Evolutionary conservation across 202 grass and related monocot species (phyloP).

Genomic region (Eragrostis tef): DNA sequence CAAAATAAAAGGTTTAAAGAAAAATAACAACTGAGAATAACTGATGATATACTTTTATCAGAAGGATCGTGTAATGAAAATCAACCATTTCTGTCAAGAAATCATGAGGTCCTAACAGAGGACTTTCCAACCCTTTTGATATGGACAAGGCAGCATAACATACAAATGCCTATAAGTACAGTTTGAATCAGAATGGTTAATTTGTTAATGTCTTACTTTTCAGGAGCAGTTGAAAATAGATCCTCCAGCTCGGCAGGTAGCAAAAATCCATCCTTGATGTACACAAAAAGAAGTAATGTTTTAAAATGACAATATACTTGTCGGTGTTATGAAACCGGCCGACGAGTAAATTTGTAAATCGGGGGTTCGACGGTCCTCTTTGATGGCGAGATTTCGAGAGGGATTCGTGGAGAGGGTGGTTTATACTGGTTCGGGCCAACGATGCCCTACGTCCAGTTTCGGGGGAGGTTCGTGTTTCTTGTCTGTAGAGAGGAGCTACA

Average conservation of each 20-base stretch:
- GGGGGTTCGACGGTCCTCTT: too few species aligned
- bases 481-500: too few species aligned
- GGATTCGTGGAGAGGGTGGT: too few species aligned
- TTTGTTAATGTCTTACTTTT: slow-evolving; percentile 61
- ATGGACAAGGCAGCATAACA: not conserved
- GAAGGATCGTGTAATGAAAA: not conserved
- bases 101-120: not conserved
- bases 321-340: too few species aligned
- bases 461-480: too few species aligned
- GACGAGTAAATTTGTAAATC: too few species aligned
- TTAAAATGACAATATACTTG: not conserved
- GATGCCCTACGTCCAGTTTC: too few species aligned
- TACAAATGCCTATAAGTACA: not conserved
- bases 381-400: too few species aligned
- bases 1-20: not conserved
- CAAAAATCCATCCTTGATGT: slow-evolving; percentile 77
- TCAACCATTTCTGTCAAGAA: not conserved
- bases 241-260: slow-evolving; percentile 88
- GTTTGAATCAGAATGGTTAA: not conserved
- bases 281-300: slow-evolving; percentile 12
- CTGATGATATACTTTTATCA: not conserved
- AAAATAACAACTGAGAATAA: slow-evolving; percentile 2
- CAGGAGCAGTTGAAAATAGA: slow-evolving; percentile 89
- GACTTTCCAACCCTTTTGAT: not conserved
- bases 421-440: too few species aligned